phyloP scores from a whole-genome alignment of 352 stramenopile genomes.

The Phytophthora citrophthora region DNA sequence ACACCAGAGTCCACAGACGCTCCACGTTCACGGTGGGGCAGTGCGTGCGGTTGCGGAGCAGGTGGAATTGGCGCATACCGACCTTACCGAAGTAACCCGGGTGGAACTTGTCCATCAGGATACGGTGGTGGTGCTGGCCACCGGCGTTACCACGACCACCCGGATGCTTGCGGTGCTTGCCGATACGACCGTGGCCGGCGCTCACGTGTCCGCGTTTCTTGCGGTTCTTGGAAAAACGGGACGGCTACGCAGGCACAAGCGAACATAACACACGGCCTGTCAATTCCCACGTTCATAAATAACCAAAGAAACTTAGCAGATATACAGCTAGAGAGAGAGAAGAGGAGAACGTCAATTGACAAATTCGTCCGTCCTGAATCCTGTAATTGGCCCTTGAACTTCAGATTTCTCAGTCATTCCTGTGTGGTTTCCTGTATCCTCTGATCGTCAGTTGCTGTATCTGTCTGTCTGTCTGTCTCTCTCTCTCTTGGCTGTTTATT shows the following conservation, averaged over 20 bases:
- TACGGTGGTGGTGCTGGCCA: slow-evolving; percentile 99
- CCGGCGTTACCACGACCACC: slow-evolving; percentile 99
- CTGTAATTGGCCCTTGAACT: not conserved
- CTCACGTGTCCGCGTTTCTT: slow-evolving; percentile 99
- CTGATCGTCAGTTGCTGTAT: not conserved
- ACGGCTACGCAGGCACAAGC: slow-evolving; percentile 70
- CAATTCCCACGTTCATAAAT: slow-evolving; percentile 31
- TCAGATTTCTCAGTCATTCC: not conserved
- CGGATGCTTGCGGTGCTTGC: slow-evolving; percentile 99
- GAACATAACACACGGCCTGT: slow-evolving; percentile 60
- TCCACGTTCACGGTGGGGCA: slow-evolving; percentile 99
- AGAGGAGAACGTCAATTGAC: not conserved
- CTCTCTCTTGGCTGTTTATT: slow-evolving; percentile 1
- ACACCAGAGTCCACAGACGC: slow-evolving; percentile 99
- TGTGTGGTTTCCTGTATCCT: not conserved
- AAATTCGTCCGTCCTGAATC: not conserved
- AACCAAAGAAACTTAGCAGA: not conserved
- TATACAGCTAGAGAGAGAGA: not conserved
- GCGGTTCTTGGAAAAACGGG: slow-evolving; percentile 96
- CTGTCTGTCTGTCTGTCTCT: slow-evolving; percentile 1
- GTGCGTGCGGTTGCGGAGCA: slow-evolving; percentile 96
- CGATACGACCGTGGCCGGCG: slow-evolving; percentile 99
- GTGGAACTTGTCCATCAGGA: slow-evolving; percentile 99
- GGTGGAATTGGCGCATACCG: slow-evolving; percentile 99
- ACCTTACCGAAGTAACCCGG: slow-evolving; percentile 99